Conservation (phyloP, 305 asterid genomes). For the Fraxinus sp. region DNA sequence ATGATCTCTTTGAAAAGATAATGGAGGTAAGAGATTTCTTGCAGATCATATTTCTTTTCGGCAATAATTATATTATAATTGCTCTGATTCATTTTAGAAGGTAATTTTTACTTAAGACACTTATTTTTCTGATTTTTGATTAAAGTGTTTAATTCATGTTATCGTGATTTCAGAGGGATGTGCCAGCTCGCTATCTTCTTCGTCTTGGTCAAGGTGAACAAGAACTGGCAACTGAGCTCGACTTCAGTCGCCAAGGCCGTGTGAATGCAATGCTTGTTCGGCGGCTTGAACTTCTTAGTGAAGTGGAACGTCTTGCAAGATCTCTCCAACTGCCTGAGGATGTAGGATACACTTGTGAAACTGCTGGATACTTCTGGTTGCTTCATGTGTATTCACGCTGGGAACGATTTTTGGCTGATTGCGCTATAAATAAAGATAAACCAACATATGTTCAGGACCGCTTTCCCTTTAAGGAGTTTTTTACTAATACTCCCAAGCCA, state of each 20-base stretch:
- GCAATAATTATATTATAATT: neutral
- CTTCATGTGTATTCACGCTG: slow-evolving; percentile 97
- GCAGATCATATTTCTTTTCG: neutral
- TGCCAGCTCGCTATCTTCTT: slow-evolving; percentile 96
- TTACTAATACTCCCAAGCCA: slow-evolving; percentile 71
- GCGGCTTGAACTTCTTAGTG: slow-evolving; percentile 85
- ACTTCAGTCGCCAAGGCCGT: slow-evolving; percentile 98
- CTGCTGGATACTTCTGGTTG: slow-evolving; percentile 96
- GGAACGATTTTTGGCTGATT: slow-evolving; percentile 84
- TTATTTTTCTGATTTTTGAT: neutral
- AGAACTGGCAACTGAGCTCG: slow-evolving; percentile 96
- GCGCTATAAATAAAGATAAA: slow-evolving; percentile 66
- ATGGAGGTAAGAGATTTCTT: slow-evolving; percentile 66
- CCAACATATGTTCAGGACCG: slow-evolving; percentile 70
- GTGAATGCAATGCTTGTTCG: slow-evolving; percentile 98
- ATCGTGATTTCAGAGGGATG: slow-evolving; percentile 70
- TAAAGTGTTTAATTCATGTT: slow-evolving; percentile 6
- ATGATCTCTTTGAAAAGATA: slow-evolving; percentile 96
- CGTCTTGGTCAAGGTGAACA: slow-evolving; percentile 99
- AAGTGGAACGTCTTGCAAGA: slow-evolving; percentile 89
- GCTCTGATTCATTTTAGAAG: neutral
- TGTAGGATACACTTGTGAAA: slow-evolving; percentile 97
- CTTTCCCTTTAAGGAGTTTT: slow-evolving; percentile 92
- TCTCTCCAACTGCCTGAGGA: slow-evolving; percentile 93
- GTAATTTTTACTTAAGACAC: slow-evolving; percentile 7